Percentiles rank a stretch among this genome's conserved stretches.
These are phyloP conservation scores for Triadica sebifera DNA, from an alignment of 345 rosid species.

Conservation along the genomic window DNA sequence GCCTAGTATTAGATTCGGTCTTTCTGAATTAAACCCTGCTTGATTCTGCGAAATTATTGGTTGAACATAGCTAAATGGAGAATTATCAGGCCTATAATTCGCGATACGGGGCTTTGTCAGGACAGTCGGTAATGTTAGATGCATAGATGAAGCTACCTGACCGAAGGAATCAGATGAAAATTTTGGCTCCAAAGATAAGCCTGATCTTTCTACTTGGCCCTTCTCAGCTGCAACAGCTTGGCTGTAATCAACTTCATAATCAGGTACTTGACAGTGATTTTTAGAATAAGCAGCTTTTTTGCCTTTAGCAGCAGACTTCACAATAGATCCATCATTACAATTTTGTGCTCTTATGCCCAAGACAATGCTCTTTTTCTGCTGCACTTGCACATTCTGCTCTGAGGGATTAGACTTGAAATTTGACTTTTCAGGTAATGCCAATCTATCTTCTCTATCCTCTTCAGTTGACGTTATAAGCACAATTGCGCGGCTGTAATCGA, in stretches of 20 bases:
- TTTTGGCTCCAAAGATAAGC: conserved; percentile 20
- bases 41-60: conserved; percentile 28
- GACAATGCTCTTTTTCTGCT: conserved; percentile 39
- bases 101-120: conserved; percentile 14
- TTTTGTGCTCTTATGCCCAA: conserved; percentile 41
- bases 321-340: conserved; percentile 18
- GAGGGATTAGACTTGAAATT: conserved; percentile 20
- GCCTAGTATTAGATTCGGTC: conserved; percentile 26
- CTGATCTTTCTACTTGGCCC: conserved; percentile 20
- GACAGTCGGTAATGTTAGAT: conserved; percentile 30
- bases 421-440: conserved; percentile 18
- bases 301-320: conserved; percentile 21
- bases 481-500: conserved; percentile 25
- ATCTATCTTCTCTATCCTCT: conserved; percentile 22
- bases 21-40: conserved; percentile 20
- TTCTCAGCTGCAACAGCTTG: conserved; percentile 23
- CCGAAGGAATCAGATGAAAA: conserved; percentile 24
- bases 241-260: conserved; percentile 17
- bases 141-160: conserved; percentile 40
- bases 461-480: conserved; percentile 19
- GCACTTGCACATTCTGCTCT: conserved; percentile 20
- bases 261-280: conserved; percentile 14
- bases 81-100: conserved; percentile 30
- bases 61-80: conserved; percentile 29
- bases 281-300: conserved; percentile 24